phyloP scores from a whole-genome alignment of 2,329 filamentous ascomycete genomes.

The Colletotrichum musicola region DNA sequence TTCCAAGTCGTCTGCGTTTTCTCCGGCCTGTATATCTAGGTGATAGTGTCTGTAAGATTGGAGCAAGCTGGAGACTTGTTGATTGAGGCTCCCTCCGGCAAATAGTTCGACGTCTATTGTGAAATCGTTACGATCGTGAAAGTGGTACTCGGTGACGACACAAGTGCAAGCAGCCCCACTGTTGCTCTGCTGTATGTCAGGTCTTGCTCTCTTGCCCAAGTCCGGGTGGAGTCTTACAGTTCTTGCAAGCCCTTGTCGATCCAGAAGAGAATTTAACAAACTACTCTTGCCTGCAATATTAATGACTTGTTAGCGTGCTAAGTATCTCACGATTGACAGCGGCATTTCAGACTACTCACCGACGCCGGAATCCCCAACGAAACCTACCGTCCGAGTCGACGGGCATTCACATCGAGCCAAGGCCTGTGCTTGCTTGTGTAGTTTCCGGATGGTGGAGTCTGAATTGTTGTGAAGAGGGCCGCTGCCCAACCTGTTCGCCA shows the following conservation, averaged over 20 bases:
- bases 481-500: constrained; percentile 50
- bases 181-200: constrained; percentile 51
- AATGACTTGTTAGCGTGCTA: not conserved
- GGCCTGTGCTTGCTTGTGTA: constrained; percentile 48
- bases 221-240: constrained; percentile 50
- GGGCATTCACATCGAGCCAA: constrained; percentile 54
- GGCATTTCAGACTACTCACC: constrained; percentile 44
- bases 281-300: constrained; percentile 58
- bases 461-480: constrained; percentile 50
- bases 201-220: not conserved
- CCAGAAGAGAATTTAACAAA: constrained; percentile 61
- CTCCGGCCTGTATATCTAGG: constrained; percentile 32
- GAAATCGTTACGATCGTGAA: constrained; percentile 49
- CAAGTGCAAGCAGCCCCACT: constrained; percentile 61
- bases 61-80: constrained; percentile 53
- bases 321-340: no score
- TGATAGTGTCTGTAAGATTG: constrained; percentile 52
- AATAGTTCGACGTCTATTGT: constrained; percentile 52
- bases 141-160: constrained; percentile 60
- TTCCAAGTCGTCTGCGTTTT: not conserved
- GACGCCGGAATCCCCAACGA: constrained; percentile 63
- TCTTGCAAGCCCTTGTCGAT: constrained; percentile 53
- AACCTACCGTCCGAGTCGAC: constrained; percentile 56
- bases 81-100: constrained; percentile 45
- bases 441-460: constrained; percentile 53